A percentile compares a stretch with the other conserved stretches of the same genome.
Evolutionary conservation across 805 yeast genomes (phyloP).

Genomic region (Kodamaea hsintzibuensis): DNA sequence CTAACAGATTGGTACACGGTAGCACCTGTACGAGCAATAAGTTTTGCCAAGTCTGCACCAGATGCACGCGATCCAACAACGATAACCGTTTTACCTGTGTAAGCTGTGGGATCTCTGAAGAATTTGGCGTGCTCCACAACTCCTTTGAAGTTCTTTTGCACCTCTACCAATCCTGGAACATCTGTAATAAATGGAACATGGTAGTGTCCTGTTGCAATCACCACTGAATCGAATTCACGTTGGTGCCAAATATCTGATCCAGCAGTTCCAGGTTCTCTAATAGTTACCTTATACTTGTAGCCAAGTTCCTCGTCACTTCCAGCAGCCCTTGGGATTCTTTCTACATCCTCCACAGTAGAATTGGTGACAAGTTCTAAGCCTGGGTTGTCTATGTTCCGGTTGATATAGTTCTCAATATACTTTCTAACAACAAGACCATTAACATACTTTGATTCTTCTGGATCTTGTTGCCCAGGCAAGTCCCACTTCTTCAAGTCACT

Average conservation of each 20-base stretch:
- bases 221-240: slow-evolving; percentile 40
- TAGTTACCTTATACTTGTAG: slow-evolving; percentile 28
- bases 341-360: slow-evolving; percentile 43
- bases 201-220: slow-evolving; percentile 51
- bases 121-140: slow-evolving; percentile 48
- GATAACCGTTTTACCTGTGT: slow-evolving; percentile 34
- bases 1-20: slow-evolving; percentile 34
- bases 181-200: slow-evolving; percentile 47
- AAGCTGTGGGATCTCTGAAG: slow-evolving; percentile 33
- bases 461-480: slow-evolving; percentile 17
- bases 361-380: slow-evolving; percentile 24
- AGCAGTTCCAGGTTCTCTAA: slow-evolving; percentile 25
- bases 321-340: slow-evolving; percentile 15
- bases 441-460: slow-evolving; percentile 26
- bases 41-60: slow-evolving; percentile 32
- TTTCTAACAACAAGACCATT: slow-evolving; percentile 25
- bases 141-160: slow-evolving; percentile 28
- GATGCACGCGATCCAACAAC: slow-evolving; percentile 31
- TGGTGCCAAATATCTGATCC: slow-evolving; percentile 38
- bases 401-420: slow-evolving; percentile 31
- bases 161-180: slow-evolving; percentile 40
- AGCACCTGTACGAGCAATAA: slow-evolving; percentile 22
- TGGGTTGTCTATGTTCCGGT: slow-evolving; percentile 18
- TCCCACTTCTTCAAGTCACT: slow-evolving; percentile 43
- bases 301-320: slow-evolving; percentile 6